Percentiles rank a stretch among this genome's conserved stretches.
Evolutionary conservation across 108 stramenopile species (phyloP).

Genomic region (Cyclotella cryptica): DNA sequence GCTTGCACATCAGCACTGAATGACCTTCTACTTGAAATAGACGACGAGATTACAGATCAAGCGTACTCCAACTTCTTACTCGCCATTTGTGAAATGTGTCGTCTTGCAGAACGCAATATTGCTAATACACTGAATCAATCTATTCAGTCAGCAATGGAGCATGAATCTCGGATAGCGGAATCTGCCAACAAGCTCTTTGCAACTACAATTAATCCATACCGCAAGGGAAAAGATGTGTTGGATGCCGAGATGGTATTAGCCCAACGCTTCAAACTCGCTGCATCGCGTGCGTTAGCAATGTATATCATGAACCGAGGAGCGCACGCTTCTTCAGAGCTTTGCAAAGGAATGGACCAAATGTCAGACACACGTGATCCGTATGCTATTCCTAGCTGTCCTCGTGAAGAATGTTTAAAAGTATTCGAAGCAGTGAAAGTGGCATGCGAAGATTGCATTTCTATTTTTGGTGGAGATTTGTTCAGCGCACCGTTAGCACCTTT

Average conservation of each 20-base stretch:
- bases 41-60: constrained; percentile 41
- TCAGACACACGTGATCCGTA: constrained; percentile 57
- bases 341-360: constrained; percentile 38
- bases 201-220: constrained; percentile 45
- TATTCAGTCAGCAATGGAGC: constrained; percentile 67
- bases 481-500: constrained; percentile 71
- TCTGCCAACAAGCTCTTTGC: constrained; percentile 50
- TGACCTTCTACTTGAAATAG: constrained; percentile 37
- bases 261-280: constrained; percentile 72
- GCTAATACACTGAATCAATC: constrained; percentile 78
- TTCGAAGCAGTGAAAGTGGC: constrained; percentile 66
- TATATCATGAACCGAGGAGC: constrained; percentile 72
- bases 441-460: constrained; percentile 70
- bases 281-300: constrained; percentile 69
- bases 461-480: constrained; percentile 74
- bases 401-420: constrained; percentile 52
- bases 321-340: constrained; percentile 57
- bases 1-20: constrained; percentile 17
- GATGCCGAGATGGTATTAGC: constrained; percentile 56
- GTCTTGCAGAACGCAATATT: constrained; percentile 72
- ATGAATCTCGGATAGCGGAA: constrained; percentile 48
- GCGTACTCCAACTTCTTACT: constrained; percentile 59
- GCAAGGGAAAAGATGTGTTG: constrained; percentile 50
- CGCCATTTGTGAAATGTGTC: constrained; percentile 83
- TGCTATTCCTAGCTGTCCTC: constrained; percentile 57